These are phyloP conservation scores for Calonectria henricotiae DNA, from an alignment of 2,329 filamentous ascomycete genomes.

Conservation along the genomic window DNA sequence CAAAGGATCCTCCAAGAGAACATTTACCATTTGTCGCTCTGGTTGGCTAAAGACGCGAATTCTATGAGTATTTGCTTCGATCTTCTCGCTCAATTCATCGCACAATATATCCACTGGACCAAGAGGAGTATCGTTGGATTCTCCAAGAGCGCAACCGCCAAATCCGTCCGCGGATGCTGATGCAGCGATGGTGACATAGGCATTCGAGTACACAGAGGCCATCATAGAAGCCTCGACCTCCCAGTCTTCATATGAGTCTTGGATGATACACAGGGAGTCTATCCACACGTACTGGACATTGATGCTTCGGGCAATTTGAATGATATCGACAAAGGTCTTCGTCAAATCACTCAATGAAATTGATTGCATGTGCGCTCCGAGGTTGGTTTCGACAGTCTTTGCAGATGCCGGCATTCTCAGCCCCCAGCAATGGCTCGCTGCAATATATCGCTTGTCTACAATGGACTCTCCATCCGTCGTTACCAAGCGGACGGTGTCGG, in stretches of 20 bases:
- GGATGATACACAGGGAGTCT: conserved; percentile 34
- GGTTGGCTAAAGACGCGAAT: conserved; percentile 6
- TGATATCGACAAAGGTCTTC: conserved; percentile 30
- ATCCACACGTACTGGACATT: conserved; percentile 33
- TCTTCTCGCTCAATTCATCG: conserved; percentile 1
- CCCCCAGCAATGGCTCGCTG: conserved; percentile 36
- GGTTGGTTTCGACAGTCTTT: not conserved
- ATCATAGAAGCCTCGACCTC: conserved; percentile 32
- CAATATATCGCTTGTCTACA: conserved; percentile 21
- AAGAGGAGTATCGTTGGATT: not conserved
- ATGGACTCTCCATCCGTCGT: not conserved
- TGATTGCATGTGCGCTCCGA: conserved; percentile 5
- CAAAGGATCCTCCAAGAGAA: conserved; percentile 20
- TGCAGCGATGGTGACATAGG: conserved; percentile 25
- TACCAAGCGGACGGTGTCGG: not conserved
- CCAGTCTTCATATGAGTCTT: conserved; percentile 33
- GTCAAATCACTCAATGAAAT: conserved; percentile 20
- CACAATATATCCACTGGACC: not conserved
- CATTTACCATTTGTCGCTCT: conserved; percentile 1
- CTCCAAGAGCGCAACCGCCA: conserved; percentile 14
- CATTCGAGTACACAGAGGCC: conserved; percentile 30
- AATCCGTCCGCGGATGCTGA: conserved; percentile 14
- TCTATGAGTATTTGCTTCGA: not conserved
- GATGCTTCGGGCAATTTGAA: conserved; percentile 13
- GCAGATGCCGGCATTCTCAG: conserved; percentile 24